Conservation (phyloP, 2,329 filamentous ascomycete genomes). For the Orbilia quercus region DNA sequence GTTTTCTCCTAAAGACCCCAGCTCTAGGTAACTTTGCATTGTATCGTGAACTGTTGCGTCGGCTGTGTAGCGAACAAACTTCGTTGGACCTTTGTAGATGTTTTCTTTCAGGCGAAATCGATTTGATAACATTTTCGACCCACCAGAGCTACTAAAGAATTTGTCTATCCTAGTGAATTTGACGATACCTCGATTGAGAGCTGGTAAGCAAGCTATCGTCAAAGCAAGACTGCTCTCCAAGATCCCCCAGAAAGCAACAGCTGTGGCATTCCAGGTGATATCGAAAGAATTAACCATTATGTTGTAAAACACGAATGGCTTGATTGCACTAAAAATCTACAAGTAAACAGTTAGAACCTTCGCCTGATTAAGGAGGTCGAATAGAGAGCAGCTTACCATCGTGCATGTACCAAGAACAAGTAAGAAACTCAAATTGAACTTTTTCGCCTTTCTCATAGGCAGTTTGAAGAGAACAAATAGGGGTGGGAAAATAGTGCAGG, state of each 20-base stretch:
- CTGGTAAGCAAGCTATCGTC: constrained; percentile 33
- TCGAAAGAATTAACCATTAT: constrained; percentile 46
- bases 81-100: constrained; percentile 43
- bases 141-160: constrained; percentile 22
- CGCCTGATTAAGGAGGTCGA: neutral
- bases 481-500: constrained; percentile 41
- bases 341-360: constrained; percentile 2
- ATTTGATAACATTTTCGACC: constrained; percentile 27
- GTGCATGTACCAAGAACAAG: constrained; percentile 33
- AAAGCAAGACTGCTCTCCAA: constrained; percentile 47
- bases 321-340: constrained; percentile 36
- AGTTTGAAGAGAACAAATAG: constrained; percentile 34
- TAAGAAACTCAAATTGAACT: constrained; percentile 43
- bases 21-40: constrained; percentile 36
- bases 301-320: constrained; percentile 41
- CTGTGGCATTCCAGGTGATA: constrained; percentile 45
- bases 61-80: constrained; percentile 45
- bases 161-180: constrained; percentile 30
- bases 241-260: constrained; percentile 46
- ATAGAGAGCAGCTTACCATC: constrained; percentile 12
- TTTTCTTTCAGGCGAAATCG: constrained; percentile 36
- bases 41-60: constrained; percentile 42
- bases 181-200: constrained; percentile 36
- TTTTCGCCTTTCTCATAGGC: constrained; percentile 36
- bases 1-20: constrained; percentile 21